Evolutionary conservation across 2,329 filamentous ascomycete species (phyloP).

Genomic region (Stemphylium beticola): DNA sequence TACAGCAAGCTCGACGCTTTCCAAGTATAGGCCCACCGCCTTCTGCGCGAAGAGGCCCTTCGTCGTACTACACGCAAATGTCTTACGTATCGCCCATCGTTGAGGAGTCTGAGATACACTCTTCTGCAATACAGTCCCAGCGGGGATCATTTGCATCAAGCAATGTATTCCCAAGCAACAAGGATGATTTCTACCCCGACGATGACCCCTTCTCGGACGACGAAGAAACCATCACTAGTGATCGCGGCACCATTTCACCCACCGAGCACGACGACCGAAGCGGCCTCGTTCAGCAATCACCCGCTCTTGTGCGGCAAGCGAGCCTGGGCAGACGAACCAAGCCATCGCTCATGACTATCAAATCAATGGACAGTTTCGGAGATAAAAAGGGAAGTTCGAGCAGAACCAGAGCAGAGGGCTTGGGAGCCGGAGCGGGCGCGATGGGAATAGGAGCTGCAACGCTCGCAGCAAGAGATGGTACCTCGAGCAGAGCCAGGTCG

Average conservation of each 20-base stretch:
- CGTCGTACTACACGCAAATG: conserved; percentile 57
- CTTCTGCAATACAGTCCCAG: conserved; percentile 50
- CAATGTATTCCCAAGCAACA: conserved; percentile 54
- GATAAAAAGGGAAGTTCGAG: conserved; percentile 25
- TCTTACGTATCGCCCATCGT: conserved; percentile 57
- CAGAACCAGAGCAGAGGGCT: conserved; percentile 27
- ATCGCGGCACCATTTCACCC: conserved; percentile 39
- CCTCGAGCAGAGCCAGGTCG: conserved; percentile 26
- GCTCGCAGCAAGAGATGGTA: conserved; percentile 34
- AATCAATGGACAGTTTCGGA: conserved; percentile 49
- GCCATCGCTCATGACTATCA: conserved; percentile 57
- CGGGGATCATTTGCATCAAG: conserved; percentile 57
- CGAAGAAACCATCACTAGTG: conserved; percentile 45
- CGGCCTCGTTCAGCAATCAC: conserved; percentile 45
- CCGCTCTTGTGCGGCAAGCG: conserved; percentile 51
- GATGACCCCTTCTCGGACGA: conserved; percentile 46
- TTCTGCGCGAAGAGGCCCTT: conserved; percentile 55
- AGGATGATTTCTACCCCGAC: conserved; percentile 50
- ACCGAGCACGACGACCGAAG: conserved; percentile 45
- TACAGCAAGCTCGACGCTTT: conserved; percentile 47
- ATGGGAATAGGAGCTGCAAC: conserved; percentile 34
- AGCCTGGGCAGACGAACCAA: conserved; percentile 56
- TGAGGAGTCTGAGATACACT: conserved; percentile 56
- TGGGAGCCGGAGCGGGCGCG: conserved; percentile 23
- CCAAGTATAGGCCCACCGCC: conserved; percentile 57